A percentile compares a stretch with the other conserved stretches of the same genome.
Conservation (phyloP, 139 green algal genomes). For the Chlorella sp. region DNA sequence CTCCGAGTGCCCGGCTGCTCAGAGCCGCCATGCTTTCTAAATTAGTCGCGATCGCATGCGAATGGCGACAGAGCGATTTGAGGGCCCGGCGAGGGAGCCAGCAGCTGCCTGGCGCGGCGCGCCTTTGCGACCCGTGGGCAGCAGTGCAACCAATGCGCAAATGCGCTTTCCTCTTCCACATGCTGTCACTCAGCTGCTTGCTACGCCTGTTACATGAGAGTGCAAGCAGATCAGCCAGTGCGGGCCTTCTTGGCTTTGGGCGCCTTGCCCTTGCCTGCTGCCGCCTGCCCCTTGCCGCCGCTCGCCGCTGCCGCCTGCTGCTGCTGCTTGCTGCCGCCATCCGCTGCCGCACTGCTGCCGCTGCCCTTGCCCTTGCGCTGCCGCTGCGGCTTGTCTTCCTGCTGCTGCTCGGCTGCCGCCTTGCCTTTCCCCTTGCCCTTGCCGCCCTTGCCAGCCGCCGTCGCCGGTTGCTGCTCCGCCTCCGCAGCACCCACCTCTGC, state of each 20-base stretch:
- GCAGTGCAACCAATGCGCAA: too few relatives aligned
- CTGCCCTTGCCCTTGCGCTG: slow-evolving; percentile 8
- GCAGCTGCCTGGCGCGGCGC: too few relatives aligned
- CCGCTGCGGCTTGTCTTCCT: neutral
- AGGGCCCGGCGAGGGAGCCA: too few relatives aligned
- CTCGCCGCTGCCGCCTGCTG: neutral
- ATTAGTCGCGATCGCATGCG: too few relatives aligned
- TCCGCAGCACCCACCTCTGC: neutral
- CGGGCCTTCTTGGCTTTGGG: slow-evolving; percentile 21
- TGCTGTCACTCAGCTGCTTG: too few relatives aligned
- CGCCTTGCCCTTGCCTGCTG: neutral
- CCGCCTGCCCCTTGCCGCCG: neutral
- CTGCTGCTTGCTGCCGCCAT: neutral
- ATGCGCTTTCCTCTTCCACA: too few relatives aligned
- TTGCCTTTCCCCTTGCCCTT: neutral
- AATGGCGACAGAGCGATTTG: too few relatives aligned
- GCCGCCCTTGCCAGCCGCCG: neutral
- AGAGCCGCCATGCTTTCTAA: too few relatives aligned
- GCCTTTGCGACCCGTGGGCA: too few relatives aligned
- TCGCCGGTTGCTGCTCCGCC: neutral
- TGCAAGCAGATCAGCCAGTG: neutral
- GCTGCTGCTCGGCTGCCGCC: neutral
- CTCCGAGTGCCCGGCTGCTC: too few relatives aligned
- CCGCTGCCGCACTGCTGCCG: neutral
- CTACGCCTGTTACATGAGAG: too few relatives aligned